Evolutionary conservation across 1,284 basidiomycete species (phyloP), one percentile per base, ranked within the genome.

Genomic region (Cryptococcus sp.): DNA sequence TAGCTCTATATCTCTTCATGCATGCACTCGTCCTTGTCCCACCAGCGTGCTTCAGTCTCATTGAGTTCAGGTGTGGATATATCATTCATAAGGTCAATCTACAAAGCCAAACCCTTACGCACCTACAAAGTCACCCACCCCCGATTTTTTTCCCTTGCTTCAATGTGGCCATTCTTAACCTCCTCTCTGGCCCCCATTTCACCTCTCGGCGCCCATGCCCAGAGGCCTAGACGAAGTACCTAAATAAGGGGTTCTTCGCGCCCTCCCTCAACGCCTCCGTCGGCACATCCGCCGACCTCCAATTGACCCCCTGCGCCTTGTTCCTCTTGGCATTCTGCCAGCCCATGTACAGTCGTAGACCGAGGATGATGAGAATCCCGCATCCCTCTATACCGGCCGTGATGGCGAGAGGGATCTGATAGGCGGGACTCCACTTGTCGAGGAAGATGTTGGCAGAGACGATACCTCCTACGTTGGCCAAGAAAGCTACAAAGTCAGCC

Each of bases 211-310:
- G n/a, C n/a, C n/a, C n/a, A n/a, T n/a, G n/a, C n/a, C n/a, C n/a
- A n/a, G n/a, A n/a, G n/a, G n/a, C n/a, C 31, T 43, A 50, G 43
- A 19, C 76, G 75, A 79, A 78, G 52, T 77, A 77, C 36, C 78
- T 69, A 66, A 76, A 79, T 6, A 66, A 60, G 2, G 75, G 74
- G 36, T 75, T 74, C 34, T 61, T 59, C 1, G 74, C 73, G 5
- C 77, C 78, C 51, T 74, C 68, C n/a, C 65, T 62, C 22, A 79
- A 59, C 23, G 65, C 69, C 52, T 74, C 74, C 10, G 78, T 79
- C 14, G 77, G 71, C 14, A 79, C 72, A 54, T 79, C 77, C 26
- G 62, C 61, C 34, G 75, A 69, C 12, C 68, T 73, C 50, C 77
- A 65, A 32, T 74, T 64, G 12, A 77, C 69, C 3, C 76, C 76